A percentile compares a stretch with the other conserved stretches of the same genome.
phyloP scores from a whole-genome alignment of 768 basidiomycete genomes.

The Russula foetens region DNA sequence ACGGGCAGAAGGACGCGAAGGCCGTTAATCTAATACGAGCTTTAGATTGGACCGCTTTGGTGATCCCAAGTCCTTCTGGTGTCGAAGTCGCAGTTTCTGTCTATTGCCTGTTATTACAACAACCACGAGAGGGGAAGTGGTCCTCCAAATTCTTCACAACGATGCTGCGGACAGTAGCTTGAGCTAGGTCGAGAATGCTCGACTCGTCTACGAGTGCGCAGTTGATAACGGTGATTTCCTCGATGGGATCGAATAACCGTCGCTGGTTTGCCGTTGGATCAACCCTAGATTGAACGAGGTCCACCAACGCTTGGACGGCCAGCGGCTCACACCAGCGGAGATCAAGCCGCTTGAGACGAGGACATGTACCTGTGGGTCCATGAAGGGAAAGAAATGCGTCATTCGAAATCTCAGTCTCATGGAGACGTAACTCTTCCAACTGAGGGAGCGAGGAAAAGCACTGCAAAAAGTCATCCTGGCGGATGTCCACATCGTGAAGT shows the following conservation, averaged over 20 bases:
- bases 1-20: not conserved
- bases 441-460: slow-evolving; percentile 31
- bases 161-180: slow-evolving; percentile 40
- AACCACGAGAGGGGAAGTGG: slow-evolving; percentile 43
- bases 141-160: slow-evolving; percentile 35
- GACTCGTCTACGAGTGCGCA: slow-evolving; percentile 49
- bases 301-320: slow-evolving; percentile 41
- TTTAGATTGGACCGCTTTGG: slow-evolving; percentile 15
- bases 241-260: slow-evolving; percentile 27
- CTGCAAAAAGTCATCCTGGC: slow-evolving; percentile 30
- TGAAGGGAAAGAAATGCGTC: slow-evolving; percentile 32
- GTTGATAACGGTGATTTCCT: slow-evolving; percentile 44
- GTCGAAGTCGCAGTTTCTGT: slow-evolving; percentile 34
- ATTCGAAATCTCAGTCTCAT: slow-evolving; percentile 51
- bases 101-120: slow-evolving; percentile 52
- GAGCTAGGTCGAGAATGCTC: slow-evolving; percentile 44
- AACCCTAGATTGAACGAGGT: slow-evolving; percentile 38
- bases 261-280: not conserved
- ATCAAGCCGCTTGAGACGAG: slow-evolving; percentile 40
- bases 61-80: slow-evolving; percentile 21
- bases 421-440: slow-evolving; percentile 43
- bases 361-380: slow-evolving; percentile 38
- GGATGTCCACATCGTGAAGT: slow-evolving; percentile 41
- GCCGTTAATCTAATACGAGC: slow-evolving; percentile 20
- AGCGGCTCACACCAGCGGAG: slow-evolving; percentile 54